Conservation (phyloP, 768 basidiomycete species). For the Boletellus ananiceps region DNA sequence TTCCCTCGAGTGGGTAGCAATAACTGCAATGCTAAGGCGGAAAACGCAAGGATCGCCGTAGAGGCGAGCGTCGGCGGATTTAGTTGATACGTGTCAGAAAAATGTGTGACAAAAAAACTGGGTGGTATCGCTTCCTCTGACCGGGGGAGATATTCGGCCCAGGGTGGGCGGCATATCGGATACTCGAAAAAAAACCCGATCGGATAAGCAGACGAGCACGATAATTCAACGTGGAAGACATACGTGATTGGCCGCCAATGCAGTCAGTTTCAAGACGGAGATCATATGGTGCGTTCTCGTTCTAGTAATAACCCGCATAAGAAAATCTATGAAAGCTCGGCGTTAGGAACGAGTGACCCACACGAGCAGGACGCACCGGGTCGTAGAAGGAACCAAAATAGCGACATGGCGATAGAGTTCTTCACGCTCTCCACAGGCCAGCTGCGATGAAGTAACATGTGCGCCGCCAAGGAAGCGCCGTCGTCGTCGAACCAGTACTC, state of each 20-base stretch:
- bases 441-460: constrained; percentile 36
- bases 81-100: constrained; percentile 43
- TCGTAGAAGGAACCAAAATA: constrained; percentile 68
- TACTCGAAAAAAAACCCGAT: constrained; percentile 44
- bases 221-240: constrained; percentile 26
- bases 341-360: background rate
- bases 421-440: constrained; percentile 57
- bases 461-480: constrained; percentile 51
- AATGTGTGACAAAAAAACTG: constrained; percentile 34
- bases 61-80: constrained; percentile 58
- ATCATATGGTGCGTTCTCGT: constrained; percentile 44
- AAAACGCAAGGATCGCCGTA: constrained; percentile 68
- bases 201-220: constrained; percentile 2
- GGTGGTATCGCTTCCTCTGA: constrained; percentile 17
- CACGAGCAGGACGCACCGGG: constrained; percentile 43
- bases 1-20: constrained; percentile 2
- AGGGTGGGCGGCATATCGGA: constrained; percentile 50
- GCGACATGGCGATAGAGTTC: constrained; percentile 67
- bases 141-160: constrained; percentile 51
- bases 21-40: constrained; percentile 43
- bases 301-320: constrained; percentile 34
- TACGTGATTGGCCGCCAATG: constrained; percentile 63
- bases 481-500: constrained; percentile 60
- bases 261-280: constrained; percentile 54
- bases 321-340: constrained; percentile 40